A percentile compares a stretch with the other conserved stretches of the same genome.
Evolutionary conservation across 2,329 filamentous ascomycete genomes (phyloP).

Genomic region (Venturia pyrina): DNA sequence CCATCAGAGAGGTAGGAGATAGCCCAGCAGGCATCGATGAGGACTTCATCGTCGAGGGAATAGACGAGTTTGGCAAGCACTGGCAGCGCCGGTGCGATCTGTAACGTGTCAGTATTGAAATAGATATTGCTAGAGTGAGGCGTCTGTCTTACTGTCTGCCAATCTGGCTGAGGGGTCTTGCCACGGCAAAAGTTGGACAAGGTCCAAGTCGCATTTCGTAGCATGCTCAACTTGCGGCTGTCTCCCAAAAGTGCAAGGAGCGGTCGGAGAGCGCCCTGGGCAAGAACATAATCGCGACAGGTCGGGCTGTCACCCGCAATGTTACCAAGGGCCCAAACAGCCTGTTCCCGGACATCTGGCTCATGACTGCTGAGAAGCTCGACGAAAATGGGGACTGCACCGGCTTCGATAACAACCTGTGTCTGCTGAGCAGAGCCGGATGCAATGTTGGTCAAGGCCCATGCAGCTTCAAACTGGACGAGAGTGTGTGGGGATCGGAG

Average conservation of each 20-base stretch:
- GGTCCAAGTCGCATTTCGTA: constrained; percentile 97
- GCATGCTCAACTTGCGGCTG: constrained; percentile 98
- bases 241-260: constrained; percentile 84
- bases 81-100: constrained; percentile 91
- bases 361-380: constrained; percentile 92
- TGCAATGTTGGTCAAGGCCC: constrained; percentile 98
- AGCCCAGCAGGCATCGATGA: constrained; percentile 99
- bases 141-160: constrained; percentile 65
- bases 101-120: constrained; percentile 16
- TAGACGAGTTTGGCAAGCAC: constrained; percentile 97
- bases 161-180: constrained; percentile 97
- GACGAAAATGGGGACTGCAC: constrained; percentile 96
- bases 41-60: constrained; percentile 92
- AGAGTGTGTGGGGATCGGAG: constrained; percentile 94
- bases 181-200: constrained; percentile 99
- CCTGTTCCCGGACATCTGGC: constrained; percentile 95
- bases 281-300: constrained; percentile 93
- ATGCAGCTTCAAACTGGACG: constrained; percentile 97
- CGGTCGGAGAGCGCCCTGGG: constrained; percentile 82
- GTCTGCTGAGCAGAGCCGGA: constrained; percentile 95
- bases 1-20: constrained; percentile 98
- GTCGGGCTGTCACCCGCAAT: constrained; percentile 97
- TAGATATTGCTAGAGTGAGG: constrained; percentile 17
- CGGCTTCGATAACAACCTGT: constrained; percentile 96
- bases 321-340: constrained; percentile 96